Evolutionary conservation across 192 early-diverging fungal genomes (phyloP).

Genomic region (Coemansia erecta): DNA sequence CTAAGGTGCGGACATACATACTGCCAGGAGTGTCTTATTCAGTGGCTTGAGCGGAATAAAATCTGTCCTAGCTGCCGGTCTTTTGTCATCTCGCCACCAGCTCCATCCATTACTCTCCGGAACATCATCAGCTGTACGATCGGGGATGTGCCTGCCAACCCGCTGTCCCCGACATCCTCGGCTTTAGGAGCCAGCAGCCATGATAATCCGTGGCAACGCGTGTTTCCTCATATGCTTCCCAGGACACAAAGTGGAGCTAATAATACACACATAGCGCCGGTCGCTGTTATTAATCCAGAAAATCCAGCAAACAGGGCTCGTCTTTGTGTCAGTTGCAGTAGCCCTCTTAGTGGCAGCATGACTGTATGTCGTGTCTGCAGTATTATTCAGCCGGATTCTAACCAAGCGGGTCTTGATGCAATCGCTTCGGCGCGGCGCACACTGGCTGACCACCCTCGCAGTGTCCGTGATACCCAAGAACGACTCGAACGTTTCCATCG

Average conservation of each 20-base stretch:
- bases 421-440: too few species aligned
- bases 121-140: slow-evolving; percentile 22
- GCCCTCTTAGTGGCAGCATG: too few species aligned
- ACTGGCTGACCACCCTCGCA: too few species aligned
- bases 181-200: neutral
- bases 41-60: slow-evolving; percentile 35
- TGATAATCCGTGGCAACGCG: slow-evolving; percentile 16
- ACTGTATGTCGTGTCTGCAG: too few species aligned
- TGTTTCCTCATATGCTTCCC: slow-evolving; percentile 10
- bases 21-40: slow-evolving; percentile 36
- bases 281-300: neutral
- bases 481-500: too few species aligned
- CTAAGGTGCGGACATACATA: slow-evolving; percentile 51
- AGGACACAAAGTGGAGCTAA: neutral
- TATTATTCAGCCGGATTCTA: too few species aligned
- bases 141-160: neutral
- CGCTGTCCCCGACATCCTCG: neutral
- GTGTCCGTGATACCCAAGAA: too few species aligned
- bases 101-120: slow-evolving; percentile 21
- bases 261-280: neutral
- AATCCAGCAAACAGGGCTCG: too few species aligned
- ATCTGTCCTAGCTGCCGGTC: slow-evolving; percentile 46
- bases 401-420: too few species aligned
- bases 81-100: slow-evolving; percentile 24
- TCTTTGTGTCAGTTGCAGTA: too few species aligned